These are phyloP conservation scores for Solanum medicagineum DNA, from an alignment of 257 asterid genomes.

Conservation along the genomic window DNA sequence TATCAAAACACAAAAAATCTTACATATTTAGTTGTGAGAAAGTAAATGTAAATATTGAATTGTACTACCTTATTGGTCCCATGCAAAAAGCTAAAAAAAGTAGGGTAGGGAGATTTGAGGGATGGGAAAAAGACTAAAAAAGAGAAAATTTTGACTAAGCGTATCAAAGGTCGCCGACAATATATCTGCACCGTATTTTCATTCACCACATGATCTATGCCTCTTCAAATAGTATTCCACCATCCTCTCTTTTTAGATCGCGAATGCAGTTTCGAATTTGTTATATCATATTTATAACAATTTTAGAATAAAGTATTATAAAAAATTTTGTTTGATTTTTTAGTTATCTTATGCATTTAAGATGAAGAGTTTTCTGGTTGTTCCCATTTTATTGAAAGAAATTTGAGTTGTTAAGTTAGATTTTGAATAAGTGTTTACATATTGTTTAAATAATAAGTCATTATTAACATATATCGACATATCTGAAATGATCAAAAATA, in stretches of 20 bases:
- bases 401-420: neutral
- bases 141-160: neutral
- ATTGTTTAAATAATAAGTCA: too few species aligned
- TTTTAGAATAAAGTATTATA: too few species aligned
- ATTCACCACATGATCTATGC: neutral
- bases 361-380: neutral
- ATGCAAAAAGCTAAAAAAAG: neutral
- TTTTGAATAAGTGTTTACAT: too few species aligned
- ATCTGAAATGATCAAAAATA: neutral
- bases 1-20: too few species aligned
- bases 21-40: too few species aligned
- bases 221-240: neutral
- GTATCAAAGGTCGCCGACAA: conserved; percentile 1
- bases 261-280: fast-evolving
- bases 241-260: too few species aligned
- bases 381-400: neutral
- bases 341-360: neutral
- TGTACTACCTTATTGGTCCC: neutral
- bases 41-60: neutral
- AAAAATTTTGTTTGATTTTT: too few species aligned
- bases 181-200: neutral
- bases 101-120: neutral
- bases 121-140: neutral
- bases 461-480: neutral
- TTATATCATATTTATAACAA: too few species aligned